Evolutionary conservation across 352 stramenopile genomes (phyloP).

Genomic region (Peronosclerospora sorghi): DNA sequence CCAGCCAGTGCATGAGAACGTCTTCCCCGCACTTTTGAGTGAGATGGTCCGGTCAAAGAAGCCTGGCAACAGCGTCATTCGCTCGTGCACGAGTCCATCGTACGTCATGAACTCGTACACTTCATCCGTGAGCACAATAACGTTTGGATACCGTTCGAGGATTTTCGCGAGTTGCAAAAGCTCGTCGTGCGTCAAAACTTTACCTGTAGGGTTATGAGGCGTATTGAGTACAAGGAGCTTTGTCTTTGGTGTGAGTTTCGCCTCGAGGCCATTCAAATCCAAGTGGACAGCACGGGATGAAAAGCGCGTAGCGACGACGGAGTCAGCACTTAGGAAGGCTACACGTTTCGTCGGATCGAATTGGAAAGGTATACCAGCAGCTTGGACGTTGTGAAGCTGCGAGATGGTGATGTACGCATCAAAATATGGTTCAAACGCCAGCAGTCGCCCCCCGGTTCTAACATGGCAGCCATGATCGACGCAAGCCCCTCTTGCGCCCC

Average conservation of each 20-base stretch:
- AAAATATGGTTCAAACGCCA: conserved; percentile 87
- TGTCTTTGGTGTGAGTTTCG: conserved; percentile 83
- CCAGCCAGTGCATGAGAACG: conserved; percentile 91
- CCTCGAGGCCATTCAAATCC: conserved; percentile 79
- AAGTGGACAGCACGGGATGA: conserved; percentile 73
- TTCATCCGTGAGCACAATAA: conserved; percentile 94
- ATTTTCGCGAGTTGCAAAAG: conserved; percentile 86
- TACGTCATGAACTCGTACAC: conserved; percentile 98
- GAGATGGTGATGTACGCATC: conserved; percentile 83
- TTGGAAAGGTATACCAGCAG: conserved; percentile 58
- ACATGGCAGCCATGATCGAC: conserved; percentile 59
- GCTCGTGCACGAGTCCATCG: conserved; percentile 57
- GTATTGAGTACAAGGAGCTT: conserved; percentile 96
- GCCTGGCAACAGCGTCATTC: conserved; percentile 63
- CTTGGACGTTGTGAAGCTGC: conserved; percentile 71
- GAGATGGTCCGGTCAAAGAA: conserved; percentile 86
- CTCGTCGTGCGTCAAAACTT: conserved; percentile 91
- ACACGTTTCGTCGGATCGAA: conserved; percentile 33
- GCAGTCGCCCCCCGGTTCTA: conserved; percentile 78
- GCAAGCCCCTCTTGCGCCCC: conserved; percentile 83
- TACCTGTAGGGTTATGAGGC: conserved; percentile 98
- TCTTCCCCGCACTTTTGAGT: conserved; percentile 90
- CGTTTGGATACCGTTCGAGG: conserved; percentile 72
- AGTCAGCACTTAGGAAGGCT: conserved; percentile 25
- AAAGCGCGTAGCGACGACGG: conserved; percentile 20